Evolutionary conservation across 345 rosid genomes (phyloP).

Genomic region (Syzygium aromaticum): DNA sequence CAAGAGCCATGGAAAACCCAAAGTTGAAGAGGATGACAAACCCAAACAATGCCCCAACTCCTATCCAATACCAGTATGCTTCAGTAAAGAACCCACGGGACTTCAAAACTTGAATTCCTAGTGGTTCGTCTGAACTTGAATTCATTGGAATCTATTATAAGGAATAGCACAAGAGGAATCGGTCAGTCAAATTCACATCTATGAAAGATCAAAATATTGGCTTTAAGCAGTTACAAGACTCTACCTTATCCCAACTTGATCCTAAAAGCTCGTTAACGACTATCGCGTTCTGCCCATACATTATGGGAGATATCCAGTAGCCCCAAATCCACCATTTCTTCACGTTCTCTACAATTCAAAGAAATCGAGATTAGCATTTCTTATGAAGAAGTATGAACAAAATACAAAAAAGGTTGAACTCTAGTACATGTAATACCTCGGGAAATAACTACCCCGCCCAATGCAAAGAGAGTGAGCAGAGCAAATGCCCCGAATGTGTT

Average conservation of each 20-base stretch:
- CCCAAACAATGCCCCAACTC: conserved; percentile 28
- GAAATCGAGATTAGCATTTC: not conserved
- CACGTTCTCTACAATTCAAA: conserved; percentile 26
- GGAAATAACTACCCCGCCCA: conserved; percentile 41
- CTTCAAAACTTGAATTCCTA: conserved; percentile 36
- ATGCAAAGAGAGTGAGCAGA: conserved; percentile 13
- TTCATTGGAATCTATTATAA: not conserved
- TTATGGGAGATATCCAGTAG: conserved; percentile 51
- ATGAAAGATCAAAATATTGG: not conserved
- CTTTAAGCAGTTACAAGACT: not conserved
- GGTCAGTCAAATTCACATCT: not conserved
- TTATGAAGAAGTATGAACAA: not conserved
- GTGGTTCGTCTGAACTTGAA: conserved; percentile 10
- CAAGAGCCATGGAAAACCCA: conserved; percentile 20
- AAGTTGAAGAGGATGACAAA: conserved; percentile 30
- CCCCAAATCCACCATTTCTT: conserved; percentile 63
- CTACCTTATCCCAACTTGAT: conserved; percentile 41
- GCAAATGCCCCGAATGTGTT: conserved; percentile 34
- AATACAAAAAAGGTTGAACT: not conserved
- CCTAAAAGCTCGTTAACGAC: conserved; percentile 42
- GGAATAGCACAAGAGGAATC: not conserved
- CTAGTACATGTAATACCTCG: conserved; percentile 6
- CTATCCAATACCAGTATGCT: conserved; percentile 49
- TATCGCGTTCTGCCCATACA: conserved; percentile 54
- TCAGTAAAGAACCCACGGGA: conserved; percentile 29